Evolutionary conservation across 1,284 basidiomycete genomes (phyloP).

Genomic region (Phellopilus nigrolimitatus): DNA sequence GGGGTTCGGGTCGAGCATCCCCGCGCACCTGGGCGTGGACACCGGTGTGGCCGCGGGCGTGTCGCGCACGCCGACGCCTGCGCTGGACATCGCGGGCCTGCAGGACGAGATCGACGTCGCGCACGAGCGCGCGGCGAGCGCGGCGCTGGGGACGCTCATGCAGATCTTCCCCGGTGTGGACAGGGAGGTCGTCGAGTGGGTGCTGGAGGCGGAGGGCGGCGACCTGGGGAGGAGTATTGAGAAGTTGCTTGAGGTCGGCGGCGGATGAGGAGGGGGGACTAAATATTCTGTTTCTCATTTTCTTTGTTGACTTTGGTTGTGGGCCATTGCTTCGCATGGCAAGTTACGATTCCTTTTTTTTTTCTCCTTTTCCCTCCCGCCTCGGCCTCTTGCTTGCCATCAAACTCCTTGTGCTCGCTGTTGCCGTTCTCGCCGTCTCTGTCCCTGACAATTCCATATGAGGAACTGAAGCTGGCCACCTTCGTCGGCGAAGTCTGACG

Average conservation of each 20-base stretch:
- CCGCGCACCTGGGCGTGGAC: constrained; percentile 33
- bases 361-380: too few relatives aligned
- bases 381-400: too few relatives aligned
- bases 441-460: too few relatives aligned
- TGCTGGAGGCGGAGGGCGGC: constrained; percentile 82
- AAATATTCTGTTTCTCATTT: too few relatives aligned
- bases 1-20: constrained; percentile 17
- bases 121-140: constrained; percentile 61
- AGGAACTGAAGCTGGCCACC: too few relatives aligned
- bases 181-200: constrained; percentile 77
- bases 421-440: too few relatives aligned
- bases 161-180: constrained; percentile 87
- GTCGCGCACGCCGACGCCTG: constrained; percentile 65
- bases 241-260: constrained; percentile 53
- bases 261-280: neutral
- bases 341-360: too few relatives aligned
- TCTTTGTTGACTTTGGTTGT: too few relatives aligned
- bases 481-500: too few relatives aligned
- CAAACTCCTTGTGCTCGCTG: too few relatives aligned
- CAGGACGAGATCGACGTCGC: constrained; percentile 73
- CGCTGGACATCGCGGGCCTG: constrained; percentile 62
- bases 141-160: constrained; percentile 64
- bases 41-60: constrained; percentile 24
- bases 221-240: constrained; percentile 90
- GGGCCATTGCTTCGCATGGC: too few relatives aligned